These are phyloP conservation scores for Umbelopsis isabellina DNA, from an alignment of 192 early-diverging fungal species.

Conservation along the genomic window DNA sequence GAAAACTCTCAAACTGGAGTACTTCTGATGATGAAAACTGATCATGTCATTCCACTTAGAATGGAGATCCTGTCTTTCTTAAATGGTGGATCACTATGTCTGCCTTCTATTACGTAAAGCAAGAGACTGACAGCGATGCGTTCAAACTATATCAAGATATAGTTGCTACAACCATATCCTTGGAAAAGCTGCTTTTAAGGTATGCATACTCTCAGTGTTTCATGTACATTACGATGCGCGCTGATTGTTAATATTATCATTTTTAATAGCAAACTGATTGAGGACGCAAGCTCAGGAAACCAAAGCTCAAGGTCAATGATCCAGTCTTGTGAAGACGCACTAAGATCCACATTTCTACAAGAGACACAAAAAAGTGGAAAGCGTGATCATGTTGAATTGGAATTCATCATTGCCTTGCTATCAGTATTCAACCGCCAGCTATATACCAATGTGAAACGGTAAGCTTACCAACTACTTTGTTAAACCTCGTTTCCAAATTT, in stretches of 20 bases:
- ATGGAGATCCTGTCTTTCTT: slow-evolving; percentile 11
- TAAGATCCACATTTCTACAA: not conserved
- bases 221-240: not conserved
- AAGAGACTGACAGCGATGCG: not conserved
- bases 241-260: not conserved
- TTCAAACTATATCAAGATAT: slow-evolving; percentile 7
- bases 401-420: slow-evolving; percentile 5
- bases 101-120: not conserved
- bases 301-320: not conserved
- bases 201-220: not conserved
- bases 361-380: not conserved
- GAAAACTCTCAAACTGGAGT: not conserved
- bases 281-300: not conserved
- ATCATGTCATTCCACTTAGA: slow-evolving; percentile 12
- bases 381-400: not conserved
- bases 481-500: not conserved
- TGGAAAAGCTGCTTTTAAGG: slow-evolving; percentile 2
- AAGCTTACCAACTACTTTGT: not conserved
- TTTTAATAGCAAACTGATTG: not conserved
- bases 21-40: not conserved
- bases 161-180: not conserved
- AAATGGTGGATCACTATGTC: slow-evolving; percentile 27
- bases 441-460: not conserved
- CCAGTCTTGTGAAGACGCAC: not conserved
- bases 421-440: not conserved